Conservation (phyloP, 2,329 filamentous ascomycete species). For the Fusarium sp. region DNA sequence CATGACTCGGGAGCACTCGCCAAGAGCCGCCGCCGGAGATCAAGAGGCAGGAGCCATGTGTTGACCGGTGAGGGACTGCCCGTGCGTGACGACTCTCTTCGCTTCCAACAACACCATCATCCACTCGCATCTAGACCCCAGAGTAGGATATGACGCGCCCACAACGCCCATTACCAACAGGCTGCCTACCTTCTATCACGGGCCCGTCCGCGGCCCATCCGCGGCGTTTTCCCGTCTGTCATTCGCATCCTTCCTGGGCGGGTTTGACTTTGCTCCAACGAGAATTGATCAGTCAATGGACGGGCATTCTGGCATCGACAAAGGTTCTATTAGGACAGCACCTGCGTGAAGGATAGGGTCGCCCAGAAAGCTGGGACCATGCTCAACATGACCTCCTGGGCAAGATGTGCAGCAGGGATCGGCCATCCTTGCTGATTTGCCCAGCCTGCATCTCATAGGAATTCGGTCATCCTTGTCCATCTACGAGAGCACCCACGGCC, state of each 20-base stretch:
- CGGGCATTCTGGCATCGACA: slow-evolving; percentile 19
- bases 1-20: neutral
- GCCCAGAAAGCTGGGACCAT: slow-evolving; percentile 31
- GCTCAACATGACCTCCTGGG: slow-evolving; percentile 2
- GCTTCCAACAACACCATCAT: slow-evolving; percentile 36
- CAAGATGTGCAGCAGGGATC: slow-evolving; percentile 24
- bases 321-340: slow-evolving; percentile 10
- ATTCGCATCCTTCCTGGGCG: slow-evolving; percentile 2
- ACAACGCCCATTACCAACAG: slow-evolving; percentile 15
- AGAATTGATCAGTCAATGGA: slow-evolving; percentile 17
- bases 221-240: slow-evolving; percentile 20
- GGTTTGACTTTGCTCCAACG: slow-evolving; percentile 22
- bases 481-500: slow-evolving; percentile 8
- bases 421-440: slow-evolving; percentile 25
- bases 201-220: slow-evolving; percentile 3
- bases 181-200: neutral
- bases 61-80: slow-evolving; percentile 39
- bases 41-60: slow-evolving; percentile 29
- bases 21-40: slow-evolving; percentile 15
- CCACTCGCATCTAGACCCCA: slow-evolving; percentile 40
- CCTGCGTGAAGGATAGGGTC: slow-evolving; percentile 11
- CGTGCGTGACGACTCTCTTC: slow-evolving; percentile 38
- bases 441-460: slow-evolving; percentile 24
- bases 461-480: slow-evolving; percentile 15
- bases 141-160: slow-evolving; percentile 27